phyloP scores from a whole-genome alignment of 495 filamentous ascomycete genomes.

The Friedmanniomyces simplex region DNA sequence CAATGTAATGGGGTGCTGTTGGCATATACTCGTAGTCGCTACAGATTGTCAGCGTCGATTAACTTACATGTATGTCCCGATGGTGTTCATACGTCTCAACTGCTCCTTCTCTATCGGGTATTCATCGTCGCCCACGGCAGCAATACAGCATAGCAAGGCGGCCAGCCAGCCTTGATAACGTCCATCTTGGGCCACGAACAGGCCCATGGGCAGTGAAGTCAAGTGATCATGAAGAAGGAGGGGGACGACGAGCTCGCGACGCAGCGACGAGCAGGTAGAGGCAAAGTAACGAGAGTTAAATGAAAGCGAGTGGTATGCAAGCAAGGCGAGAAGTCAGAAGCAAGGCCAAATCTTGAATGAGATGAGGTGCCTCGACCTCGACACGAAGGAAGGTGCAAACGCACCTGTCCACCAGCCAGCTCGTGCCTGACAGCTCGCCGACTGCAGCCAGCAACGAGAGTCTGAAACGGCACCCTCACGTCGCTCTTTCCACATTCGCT shows the following conservation, averaged over 20 bases:
- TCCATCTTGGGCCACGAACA: slow-evolving; percentile 12
- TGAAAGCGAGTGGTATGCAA: not conserved
- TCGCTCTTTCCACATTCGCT: no score
- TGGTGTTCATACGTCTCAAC: not conserved
- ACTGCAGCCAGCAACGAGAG: no score
- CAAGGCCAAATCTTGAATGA: not conserved
- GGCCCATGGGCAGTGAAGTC: slow-evolving; percentile 15
- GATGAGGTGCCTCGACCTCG: not conserved
- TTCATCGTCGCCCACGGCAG: slow-evolving; percentile 13
- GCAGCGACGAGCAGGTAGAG: not conserved
- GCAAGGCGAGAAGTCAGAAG: not conserved
- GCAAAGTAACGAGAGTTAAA: not conserved
- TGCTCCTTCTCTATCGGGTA: not conserved
- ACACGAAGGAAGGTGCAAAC: not conserved
- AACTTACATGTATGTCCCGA: not conserved
- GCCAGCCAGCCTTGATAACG: slow-evolving; percentile 18
- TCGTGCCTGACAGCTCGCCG: no score
- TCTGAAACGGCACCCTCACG: no score
- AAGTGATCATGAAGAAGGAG: slow-evolving; percentile 7
- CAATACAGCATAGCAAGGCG: slow-evolving; percentile 17
- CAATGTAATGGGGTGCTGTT: slow-evolving; percentile 8
- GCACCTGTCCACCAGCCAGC: no score
- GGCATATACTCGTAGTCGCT: not conserved
- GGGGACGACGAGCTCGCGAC: not conserved
- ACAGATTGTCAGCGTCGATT: not conserved